Percentiles rank a stretch among this genome's conserved stretches.
These are phyloP conservation scores for Gossypium arboreum DNA, from an alignment of 345 rosid species.

Conservation along the genomic window DNA sequence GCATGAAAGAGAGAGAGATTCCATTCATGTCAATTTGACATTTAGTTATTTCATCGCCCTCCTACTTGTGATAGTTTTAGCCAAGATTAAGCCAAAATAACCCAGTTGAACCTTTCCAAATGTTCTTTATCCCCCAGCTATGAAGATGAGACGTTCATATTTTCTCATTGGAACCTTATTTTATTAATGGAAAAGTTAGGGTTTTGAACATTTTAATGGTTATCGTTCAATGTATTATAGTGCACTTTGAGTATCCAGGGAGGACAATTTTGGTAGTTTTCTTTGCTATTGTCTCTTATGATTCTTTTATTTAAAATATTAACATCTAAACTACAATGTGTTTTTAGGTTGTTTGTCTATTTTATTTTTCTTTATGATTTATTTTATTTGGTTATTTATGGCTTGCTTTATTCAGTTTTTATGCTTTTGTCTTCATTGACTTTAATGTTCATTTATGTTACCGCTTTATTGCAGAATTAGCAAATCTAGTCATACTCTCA, in stretches of 20 bases:
- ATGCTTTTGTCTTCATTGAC: neutral
- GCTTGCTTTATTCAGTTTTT: neutral
- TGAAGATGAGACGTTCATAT: neutral
- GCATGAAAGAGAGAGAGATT: neutral
- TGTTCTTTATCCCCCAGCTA: neutral
- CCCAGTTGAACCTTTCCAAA: neutral
- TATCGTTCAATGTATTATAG: neutral
- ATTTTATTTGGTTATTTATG: neutral
- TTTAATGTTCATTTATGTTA: neutral
- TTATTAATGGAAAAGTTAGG: neutral
- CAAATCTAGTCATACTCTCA: neutral
- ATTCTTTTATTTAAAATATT: neutral
- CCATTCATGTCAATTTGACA: neutral
- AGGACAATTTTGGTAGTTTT: conserved; percentile 4
- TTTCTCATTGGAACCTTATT: neutral
- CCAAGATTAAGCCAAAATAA: neutral
- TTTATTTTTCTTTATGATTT: neutral
- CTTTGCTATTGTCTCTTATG: neutral
- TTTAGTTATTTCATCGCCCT: neutral
- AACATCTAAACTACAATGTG: neutral
- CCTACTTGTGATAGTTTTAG: neutral
- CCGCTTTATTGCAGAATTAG: neutral
- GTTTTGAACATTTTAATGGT: neutral
- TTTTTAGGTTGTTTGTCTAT: neutral
- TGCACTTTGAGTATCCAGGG: neutral